A percentile compares a stretch with the other conserved stretches of the same genome.
These are phyloP conservation scores for Sporormia fimetaria DNA, from an alignment of 495 filamentous ascomycete genomes.

Conservation along the genomic window DNA sequence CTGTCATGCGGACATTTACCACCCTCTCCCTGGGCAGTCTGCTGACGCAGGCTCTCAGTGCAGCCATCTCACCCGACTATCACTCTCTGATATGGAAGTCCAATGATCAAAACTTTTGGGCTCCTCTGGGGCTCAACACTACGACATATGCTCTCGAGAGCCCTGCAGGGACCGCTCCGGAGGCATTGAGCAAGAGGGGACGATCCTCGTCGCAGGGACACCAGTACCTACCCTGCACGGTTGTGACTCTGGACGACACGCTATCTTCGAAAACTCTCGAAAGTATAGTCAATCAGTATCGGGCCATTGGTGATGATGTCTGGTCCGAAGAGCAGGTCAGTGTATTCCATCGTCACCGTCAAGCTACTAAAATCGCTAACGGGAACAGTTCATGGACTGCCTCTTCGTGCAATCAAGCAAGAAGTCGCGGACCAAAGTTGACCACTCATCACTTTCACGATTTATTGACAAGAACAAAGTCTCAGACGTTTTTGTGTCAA, in stretches of 20 bases:
- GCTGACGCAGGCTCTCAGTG: no score
- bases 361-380: neutral
- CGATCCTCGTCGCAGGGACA: neutral
- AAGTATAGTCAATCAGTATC: neutral
- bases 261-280: neutral
- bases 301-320: no score
- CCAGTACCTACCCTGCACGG: constrained; percentile 1
- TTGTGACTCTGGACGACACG: neutral
- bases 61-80: constrained; percentile 1
- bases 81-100: constrained; percentile 8
- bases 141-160: constrained; percentile 3
- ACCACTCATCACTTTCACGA: neutral
- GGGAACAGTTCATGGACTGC: constrained; percentile 5
- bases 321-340: no score
- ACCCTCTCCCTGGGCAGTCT: no score
- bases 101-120: constrained; percentile 1
- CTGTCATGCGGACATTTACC: no score
- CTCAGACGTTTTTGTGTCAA: constrained; percentile 1
- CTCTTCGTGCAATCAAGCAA: constrained; percentile 3
- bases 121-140: constrained; percentile 2
- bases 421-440: neutral
- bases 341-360: no score
- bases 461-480: neutral
- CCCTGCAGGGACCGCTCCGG: neutral
- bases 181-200: constrained; percentile 3